Evolutionary conservation across 202 grass and related monocot species (phyloP), one percentile per base, ranked within the genome.

Genomic region (Zizania palustris): DNA sequence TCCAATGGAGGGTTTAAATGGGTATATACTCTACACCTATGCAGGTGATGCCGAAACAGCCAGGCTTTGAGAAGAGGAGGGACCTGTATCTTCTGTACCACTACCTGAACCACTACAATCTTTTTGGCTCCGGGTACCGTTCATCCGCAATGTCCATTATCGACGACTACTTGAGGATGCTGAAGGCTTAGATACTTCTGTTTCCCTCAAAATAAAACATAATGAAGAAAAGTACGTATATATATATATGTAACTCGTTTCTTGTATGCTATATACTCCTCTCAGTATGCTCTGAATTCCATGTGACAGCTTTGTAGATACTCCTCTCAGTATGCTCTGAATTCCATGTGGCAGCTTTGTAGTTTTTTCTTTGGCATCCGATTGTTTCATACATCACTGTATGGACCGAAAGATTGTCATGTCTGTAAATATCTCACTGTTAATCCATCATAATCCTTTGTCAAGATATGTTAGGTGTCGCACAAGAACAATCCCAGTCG

Each of bases 21-120:
- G 9, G 33, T 3, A 9, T 16, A 43, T 56, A 5, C 7, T 60
- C 35, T 44, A 38, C n/a, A 64, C 18, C 56, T 3, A 35, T 75
- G n/a, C 88, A 97, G 90, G 81, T 97, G 44, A 87, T 97, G 78
- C 86, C 88, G 0, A 97, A 91, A 65, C 90, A 89, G 12, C 83
- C 78, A 48, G 86, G 90, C 5, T 93, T 91, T 72, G 93, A 93
- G 69, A 91, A 87, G 46, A 88, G 88, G 67, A 87, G 74, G 75
- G 83, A 87, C 69, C 64, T 93, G 12, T 93, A 93, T 73, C 83
- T 89, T 45, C 78, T 97, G 3, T 93, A 93, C 72, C 93, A 97
- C 69, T 97, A 93, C 80, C 69, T 90, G 65, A 97, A 88, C 73
- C 94, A 94, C 72, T 93, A 92, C 78, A 94, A 94, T 67, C 82